These are phyloP conservation scores for Trametes elegans DNA, from an alignment of 768 basidiomycete genomes.

Conservation along the genomic window DNA sequence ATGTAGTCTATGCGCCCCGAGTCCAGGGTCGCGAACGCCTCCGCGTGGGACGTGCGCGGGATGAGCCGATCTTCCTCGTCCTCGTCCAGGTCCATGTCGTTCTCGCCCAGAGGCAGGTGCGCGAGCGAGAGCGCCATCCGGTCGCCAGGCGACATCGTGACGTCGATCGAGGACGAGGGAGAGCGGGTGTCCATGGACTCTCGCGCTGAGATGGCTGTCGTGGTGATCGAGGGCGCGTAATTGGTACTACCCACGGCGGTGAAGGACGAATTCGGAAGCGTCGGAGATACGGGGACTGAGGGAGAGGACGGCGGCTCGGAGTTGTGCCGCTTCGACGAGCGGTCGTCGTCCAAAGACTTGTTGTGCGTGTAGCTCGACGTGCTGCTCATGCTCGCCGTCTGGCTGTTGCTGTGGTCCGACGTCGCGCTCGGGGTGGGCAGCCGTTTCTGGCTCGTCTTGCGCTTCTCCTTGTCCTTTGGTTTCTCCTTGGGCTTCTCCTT, in stretches of 20 bases:
- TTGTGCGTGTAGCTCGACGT: constrained; percentile 6
- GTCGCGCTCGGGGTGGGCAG: background rate
- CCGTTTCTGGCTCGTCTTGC: background rate
- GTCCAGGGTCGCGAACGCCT: constrained; percentile 37
- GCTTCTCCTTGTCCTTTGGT: constrained; percentile 29
- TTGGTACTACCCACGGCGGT: constrained; percentile 8
- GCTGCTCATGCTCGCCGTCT: constrained; percentile 21
- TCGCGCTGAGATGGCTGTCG: background rate
- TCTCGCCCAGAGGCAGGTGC: constrained; percentile 2
- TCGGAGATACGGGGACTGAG: constrained; percentile 19
- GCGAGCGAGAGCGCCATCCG: constrained; percentile 7
- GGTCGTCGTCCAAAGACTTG: constrained; percentile 12
- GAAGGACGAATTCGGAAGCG: constrained; percentile 6
- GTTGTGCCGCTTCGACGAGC: constrained; percentile 8
- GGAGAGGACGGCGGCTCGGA: constrained; percentile 7
- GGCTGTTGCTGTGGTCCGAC: constrained; percentile 19
- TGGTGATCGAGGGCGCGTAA: constrained; percentile 16
- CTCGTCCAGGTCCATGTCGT: constrained; percentile 20
- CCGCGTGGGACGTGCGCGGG: constrained; percentile 34
- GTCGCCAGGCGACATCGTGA: constrained; percentile 1
- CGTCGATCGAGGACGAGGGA: constrained; percentile 11
- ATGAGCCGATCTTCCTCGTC: constrained; percentile 25
- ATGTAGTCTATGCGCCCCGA: constrained; percentile 29
- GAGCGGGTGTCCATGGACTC: constrained; percentile 13
- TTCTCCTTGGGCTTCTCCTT: constrained; percentile 29